These are phyloP conservation scores for Kwoniella dejecticola DNA, from an alignment of 768 basidiomycete genomes.

Conservation along the genomic window DNA sequence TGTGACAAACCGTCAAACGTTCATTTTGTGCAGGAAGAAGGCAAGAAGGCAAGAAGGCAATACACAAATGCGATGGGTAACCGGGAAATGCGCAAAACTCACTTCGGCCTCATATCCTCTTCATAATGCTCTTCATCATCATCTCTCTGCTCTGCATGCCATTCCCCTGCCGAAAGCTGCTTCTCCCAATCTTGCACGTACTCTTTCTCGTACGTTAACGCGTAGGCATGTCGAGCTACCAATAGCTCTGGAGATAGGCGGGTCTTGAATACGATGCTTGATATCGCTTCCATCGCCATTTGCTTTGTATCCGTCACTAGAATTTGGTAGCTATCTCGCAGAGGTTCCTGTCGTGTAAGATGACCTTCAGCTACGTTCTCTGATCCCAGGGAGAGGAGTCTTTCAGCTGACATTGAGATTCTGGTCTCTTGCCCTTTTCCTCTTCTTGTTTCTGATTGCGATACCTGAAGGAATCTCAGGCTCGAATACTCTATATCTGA, in stretches of 20 bases:
- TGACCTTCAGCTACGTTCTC: too few relatives aligned
- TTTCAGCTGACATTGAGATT: slow-evolving; percentile 47
- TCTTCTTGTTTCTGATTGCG: slow-evolving; percentile 44
- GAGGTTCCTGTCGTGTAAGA: slow-evolving; percentile 36
- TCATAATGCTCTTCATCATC: slow-evolving; percentile 21
- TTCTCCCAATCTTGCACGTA: slow-evolving; percentile 38
- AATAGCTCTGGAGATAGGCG: slow-evolving; percentile 31
- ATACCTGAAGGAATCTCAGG: slow-evolving; percentile 52
- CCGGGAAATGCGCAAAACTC: too few relatives aligned
- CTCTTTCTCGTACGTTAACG: slow-evolving; percentile 46
- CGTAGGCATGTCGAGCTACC: slow-evolving; percentile 52
- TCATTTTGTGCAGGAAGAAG: neutral
- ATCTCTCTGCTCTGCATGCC: slow-evolving; percentile 18
- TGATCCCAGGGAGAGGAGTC: neutral
- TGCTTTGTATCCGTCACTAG: slow-evolving; percentile 33
- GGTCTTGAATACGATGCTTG: slow-evolving; percentile 26
- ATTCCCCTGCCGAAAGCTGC: slow-evolving; percentile 15
- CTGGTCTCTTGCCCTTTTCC: slow-evolving; percentile 48
- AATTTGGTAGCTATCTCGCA: slow-evolving; percentile 42
- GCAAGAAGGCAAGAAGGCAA: too few relatives aligned
- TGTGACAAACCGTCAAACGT: neutral
- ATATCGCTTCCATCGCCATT: slow-evolving; percentile 29
- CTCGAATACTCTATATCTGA: slow-evolving; percentile 50
- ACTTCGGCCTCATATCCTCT: slow-evolving; percentile 37
- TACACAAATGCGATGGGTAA: too few relatives aligned